These are phyloP conservation scores for Botryotinia calthae DNA, from an alignment of 2,329 filamentous ascomycete genomes.

Conservation along the genomic window DNA sequence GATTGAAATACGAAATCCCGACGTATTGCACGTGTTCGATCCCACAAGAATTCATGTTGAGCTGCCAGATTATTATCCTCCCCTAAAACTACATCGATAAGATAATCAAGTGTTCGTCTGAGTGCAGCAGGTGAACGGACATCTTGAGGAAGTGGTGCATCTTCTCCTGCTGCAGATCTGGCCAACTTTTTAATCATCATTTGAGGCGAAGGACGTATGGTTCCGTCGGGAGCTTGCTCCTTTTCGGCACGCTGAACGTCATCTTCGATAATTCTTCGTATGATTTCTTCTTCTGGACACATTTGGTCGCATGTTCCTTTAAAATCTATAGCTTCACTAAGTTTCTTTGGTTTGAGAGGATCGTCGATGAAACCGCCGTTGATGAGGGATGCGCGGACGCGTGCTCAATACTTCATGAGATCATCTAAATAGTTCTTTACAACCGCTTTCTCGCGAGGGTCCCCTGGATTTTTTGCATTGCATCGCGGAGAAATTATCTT, in stretches of 20 bases:
- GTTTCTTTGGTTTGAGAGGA: slow-evolving; percentile 58
- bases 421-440: slow-evolving; percentile 56
- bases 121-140: slow-evolving; percentile 60
- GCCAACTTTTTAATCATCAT: slow-evolving; percentile 67
- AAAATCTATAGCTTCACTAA: slow-evolving; percentile 64
- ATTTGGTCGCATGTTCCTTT: slow-evolving; percentile 68
- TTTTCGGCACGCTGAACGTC: slow-evolving; percentile 59
- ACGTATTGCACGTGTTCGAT: slow-evolving; percentile 64
- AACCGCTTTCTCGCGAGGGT: slow-evolving; percentile 43
- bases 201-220: slow-evolving; percentile 47
- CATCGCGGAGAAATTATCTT: slow-evolving; percentile 34
- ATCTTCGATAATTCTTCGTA: slow-evolving; percentile 59
- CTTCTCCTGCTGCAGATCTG: slow-evolving; percentile 65
- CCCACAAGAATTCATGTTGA: slow-evolving; percentile 65
- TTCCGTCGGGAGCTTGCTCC: slow-evolving; percentile 41
- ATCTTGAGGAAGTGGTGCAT: slow-evolving; percentile 65
- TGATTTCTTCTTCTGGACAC: slow-evolving; percentile 66
- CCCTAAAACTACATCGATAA: slow-evolving; percentile 58
- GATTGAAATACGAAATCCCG: slow-evolving; percentile 69
- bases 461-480: slow-evolving; percentile 23
- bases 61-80: slow-evolving; percentile 52
- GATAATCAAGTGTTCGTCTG: slow-evolving; percentile 59
- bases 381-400: slow-evolving; percentile 56
- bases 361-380: slow-evolving; percentile 62
- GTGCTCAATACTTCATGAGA: slow-evolving; percentile 56